Base-by-base conservation (phyloP, 1,139 yeast genomes). In the Sugiyamaella paludigena region DNA sequence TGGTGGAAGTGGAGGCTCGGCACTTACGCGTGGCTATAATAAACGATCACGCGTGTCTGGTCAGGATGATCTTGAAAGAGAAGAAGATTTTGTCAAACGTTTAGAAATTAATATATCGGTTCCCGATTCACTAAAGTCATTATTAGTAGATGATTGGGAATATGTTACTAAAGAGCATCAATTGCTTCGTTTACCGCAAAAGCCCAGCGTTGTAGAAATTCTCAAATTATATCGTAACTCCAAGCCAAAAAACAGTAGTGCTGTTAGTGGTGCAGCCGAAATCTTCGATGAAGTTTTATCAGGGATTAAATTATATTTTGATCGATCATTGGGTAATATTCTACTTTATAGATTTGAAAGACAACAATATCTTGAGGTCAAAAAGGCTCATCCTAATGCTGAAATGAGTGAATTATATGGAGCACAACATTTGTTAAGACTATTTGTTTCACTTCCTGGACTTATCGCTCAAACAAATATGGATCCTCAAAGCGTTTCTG, bases 71-170 rank as follows among this genome's bases (percentile, higher is more conserved):
- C 45, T 61, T 16, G 67, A 65, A 43, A 52, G 52, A 45, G 75
- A 73, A 45, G 74, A 70, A 12, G 74, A 73, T 34, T 67, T 63
- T 50, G 49, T 68, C 41, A 65, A 64, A 41, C 70, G 73, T 50
- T 76, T 79, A 9, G 87, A 81, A 56, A 72, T 84, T 31, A 66
- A 70, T 43, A 60, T 85, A 10, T 72, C 72, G 2, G 77, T 87
- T 16, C 87, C 92, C 0, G 81, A 81, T 48, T 70, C 74, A 37
- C 72, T 92, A 52, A 89, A 88, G 65, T 74, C 84, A 4, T 61
- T 83, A 6, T 70, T 92, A 39, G 95, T 91, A 1, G 91, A 88
- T 62, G 98, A 92, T 70, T 92, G 98, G 98, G 96, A 91, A 65
- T 76, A 74, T 58, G 77, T 91, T 43, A 88, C 98, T 1, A 87